Conservation (phyloP, 805 yeast genomes). For the Candida succiphila region DNA sequence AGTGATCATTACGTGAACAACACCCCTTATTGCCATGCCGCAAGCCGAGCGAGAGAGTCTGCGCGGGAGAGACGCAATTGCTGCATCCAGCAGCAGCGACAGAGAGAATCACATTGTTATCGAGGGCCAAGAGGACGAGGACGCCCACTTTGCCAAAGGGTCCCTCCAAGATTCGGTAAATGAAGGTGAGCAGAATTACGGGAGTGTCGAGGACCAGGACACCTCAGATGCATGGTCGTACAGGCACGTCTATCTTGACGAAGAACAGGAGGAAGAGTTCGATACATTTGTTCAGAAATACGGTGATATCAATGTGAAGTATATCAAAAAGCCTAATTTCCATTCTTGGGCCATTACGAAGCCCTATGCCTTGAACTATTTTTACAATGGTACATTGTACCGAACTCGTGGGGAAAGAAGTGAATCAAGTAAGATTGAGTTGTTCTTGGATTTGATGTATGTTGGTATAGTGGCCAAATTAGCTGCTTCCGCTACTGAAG, state of each 20-base stretch:
- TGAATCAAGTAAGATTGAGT: conserved; percentile 37
- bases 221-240: background rate
- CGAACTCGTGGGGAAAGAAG: conserved; percentile 47
- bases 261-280: conserved; percentile 9
- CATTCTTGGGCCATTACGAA: conserved; percentile 28
- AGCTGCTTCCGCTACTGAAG: conserved; percentile 41
- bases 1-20: too few relatives aligned
- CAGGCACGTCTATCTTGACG: conserved; percentile 1
- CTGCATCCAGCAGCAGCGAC: too few relatives aligned
- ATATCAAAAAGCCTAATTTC: conserved; percentile 32
- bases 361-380: conserved; percentile 55
- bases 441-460: conserved; percentile 52
- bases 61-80: too few relatives aligned
- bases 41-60: too few relatives aligned
- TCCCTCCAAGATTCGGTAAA: too few relatives aligned
- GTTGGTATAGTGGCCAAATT: conserved; percentile 55
- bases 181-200: too few relatives aligned
- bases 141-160: too few relatives aligned
- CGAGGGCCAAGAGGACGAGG: too few relatives aligned
- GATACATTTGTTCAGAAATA: conserved; percentile 34
- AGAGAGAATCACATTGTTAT: too few relatives aligned
- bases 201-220: too few relatives aligned
- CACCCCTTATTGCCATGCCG: too few relatives aligned
- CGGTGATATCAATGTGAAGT: conserved; percentile 37
- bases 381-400: conserved; percentile 44